Conservation (phyloP, 2,329 filamentous ascomycete species). For the Phialophora tarda region DNA sequence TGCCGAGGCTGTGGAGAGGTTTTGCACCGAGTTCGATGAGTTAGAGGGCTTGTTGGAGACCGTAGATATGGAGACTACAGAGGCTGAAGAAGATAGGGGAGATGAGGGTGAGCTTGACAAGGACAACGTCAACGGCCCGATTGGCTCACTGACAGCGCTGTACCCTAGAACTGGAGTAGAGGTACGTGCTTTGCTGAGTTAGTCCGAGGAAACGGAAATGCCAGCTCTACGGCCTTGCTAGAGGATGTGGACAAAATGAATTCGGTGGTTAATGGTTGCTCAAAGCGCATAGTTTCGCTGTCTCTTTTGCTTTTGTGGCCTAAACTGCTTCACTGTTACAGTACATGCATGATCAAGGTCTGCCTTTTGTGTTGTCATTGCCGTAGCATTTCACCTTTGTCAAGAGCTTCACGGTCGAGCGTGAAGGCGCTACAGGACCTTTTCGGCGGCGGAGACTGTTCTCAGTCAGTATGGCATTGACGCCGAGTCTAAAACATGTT, state of each 20-base stretch:
- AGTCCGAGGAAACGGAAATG: neutral
- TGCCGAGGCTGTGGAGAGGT: slow-evolving; percentile 79
- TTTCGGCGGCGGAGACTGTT: slow-evolving; percentile 37
- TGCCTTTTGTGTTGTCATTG: neutral
- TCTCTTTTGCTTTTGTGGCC: neutral
- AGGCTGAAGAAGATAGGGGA: slow-evolving; percentile 43
- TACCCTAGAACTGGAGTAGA: slow-evolving; percentile 70
- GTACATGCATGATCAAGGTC: neutral
- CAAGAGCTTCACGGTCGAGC: neutral
- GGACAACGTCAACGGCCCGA: slow-evolving; percentile 7
- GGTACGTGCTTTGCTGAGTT: slow-evolving; percentile 66
- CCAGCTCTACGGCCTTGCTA: neutral
- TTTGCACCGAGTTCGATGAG: slow-evolving; percentile 82
- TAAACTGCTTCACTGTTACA: slow-evolving; percentile 1
- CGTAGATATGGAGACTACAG: slow-evolving; percentile 47
- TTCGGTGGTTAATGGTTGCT: neutral
- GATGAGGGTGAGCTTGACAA: slow-evolving; percentile 35
- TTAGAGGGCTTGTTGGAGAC: slow-evolving; percentile 63
- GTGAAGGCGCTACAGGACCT: slow-evolving; percentile 29
- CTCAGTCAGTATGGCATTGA: slow-evolving; percentile 12
- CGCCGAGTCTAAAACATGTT: neutral
- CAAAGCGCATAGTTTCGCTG: neutral
- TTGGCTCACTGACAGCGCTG: slow-evolving; percentile 57
- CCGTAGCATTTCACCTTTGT: neutral
- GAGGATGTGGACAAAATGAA: neutral